phyloP scores from a whole-genome alignment of 495 filamentous ascomycete genomes.

The Thermothielavioides terrestris region DNA sequence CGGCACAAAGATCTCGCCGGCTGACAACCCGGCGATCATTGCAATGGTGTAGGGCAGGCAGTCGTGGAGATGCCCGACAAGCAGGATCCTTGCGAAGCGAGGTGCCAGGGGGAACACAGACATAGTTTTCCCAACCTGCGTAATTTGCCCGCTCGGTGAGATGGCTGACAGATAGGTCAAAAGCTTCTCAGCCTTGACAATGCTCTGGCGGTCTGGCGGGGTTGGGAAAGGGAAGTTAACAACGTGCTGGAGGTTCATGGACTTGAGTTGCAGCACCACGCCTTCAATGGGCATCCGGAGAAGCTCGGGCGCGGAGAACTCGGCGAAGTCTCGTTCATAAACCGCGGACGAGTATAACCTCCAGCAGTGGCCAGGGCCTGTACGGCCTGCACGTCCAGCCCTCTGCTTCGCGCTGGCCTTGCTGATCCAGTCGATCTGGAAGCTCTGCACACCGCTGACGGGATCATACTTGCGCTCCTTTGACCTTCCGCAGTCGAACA shows the following conservation, averaged over 20 bases:
- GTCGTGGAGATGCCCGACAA: conserved; percentile 74
- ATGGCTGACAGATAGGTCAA: conserved; percentile 65
- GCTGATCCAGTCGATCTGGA: conserved; percentile 92
- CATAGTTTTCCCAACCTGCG: conserved; percentile 66
- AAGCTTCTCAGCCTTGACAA: conserved; percentile 80
- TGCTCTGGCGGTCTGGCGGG: conserved; percentile 67
- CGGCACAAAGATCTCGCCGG: conserved; percentile 78
- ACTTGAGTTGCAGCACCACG: conserved; percentile 89
- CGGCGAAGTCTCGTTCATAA: conserved; percentile 81
- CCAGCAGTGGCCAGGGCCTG: conserved; percentile 93
- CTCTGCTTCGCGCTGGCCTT: conserved; percentile 93
- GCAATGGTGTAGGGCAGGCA: conserved; percentile 83
- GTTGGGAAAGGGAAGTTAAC: conserved; percentile 98
- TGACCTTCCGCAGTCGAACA: conserved; percentile 83
- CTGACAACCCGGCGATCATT: conserved; percentile 79
- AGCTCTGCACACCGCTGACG: conserved; percentile 84
- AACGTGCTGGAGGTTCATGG: conserved; percentile 85
- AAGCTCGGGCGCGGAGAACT: conserved; percentile 84
- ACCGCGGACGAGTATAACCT: conserved; percentile 88
- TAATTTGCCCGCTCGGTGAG: conserved; percentile 61
- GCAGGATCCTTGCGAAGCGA: conserved; percentile 80
- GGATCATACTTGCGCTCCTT: conserved; percentile 87
- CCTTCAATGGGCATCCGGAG: conserved; percentile 85
- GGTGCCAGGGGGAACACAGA: conserved; percentile 84
- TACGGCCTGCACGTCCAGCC: conserved; percentile 90